Conservation (phyloP, 768 basidiomycete genomes). For the Boletus barrowsii region DNA sequence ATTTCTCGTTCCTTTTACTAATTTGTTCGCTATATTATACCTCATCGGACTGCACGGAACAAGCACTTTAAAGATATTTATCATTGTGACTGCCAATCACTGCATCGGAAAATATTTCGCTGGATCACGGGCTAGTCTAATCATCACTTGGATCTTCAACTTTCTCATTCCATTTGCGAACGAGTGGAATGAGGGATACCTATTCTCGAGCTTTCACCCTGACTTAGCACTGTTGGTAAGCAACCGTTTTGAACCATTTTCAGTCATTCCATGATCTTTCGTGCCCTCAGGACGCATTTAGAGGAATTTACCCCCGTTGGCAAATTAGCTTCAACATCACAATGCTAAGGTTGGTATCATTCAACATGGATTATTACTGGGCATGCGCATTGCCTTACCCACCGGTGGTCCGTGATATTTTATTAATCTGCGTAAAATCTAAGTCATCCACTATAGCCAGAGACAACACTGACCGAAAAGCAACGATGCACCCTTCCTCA, state of each 20-base stretch:
- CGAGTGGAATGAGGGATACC: conserved; percentile 72
- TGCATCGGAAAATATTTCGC: conserved; percentile 47
- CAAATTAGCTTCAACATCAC: conserved; percentile 94
- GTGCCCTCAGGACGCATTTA: conserved; percentile 51
- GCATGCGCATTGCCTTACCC: conserved; percentile 44
- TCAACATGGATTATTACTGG: conserved; percentile 94
- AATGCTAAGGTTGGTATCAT: conserved; percentile 90
- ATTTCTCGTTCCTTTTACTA: conserved; percentile 54
- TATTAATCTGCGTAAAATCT: not conserved
- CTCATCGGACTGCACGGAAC: conserved; percentile 78
- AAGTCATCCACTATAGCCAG: conserved; percentile 22
- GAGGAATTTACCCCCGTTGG: conserved; percentile 89
- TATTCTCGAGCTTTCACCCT: conserved; percentile 54
- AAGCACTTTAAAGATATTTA: conserved; percentile 71
- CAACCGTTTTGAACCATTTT: not conserved
- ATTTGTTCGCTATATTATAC: conserved; percentile 60
- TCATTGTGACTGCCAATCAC: conserved; percentile 72
- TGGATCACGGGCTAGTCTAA: conserved; percentile 44
- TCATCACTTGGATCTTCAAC: conserved; percentile 79
- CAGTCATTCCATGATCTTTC: conserved; percentile 2
- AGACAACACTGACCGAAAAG: conserved; percentile 46
- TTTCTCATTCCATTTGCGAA: conserved; percentile 69
- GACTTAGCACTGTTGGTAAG: conserved; percentile 61
- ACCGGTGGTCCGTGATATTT: conserved; percentile 39
- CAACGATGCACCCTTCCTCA: conserved; percentile 59